phyloP scores from a whole-genome alignment of 2,329 filamentous ascomycete species.

The Periconia macrospinosa region DNA sequence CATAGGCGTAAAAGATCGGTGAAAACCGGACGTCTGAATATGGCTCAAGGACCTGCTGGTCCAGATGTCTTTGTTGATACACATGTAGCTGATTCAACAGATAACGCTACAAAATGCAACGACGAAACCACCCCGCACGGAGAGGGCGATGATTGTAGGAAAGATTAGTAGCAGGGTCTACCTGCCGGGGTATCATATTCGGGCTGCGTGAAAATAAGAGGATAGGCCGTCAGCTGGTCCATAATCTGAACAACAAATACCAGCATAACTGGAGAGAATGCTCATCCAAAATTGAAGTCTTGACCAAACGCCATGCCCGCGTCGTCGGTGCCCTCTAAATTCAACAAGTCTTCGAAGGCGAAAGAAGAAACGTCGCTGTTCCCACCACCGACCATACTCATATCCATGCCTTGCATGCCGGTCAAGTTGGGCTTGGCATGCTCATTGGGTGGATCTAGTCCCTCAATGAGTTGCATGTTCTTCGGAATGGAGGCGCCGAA shows the following conservation, averaged over 20 bases:
- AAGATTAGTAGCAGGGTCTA: neutral
- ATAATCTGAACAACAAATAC: neutral
- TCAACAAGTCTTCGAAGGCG: slow-evolving; percentile 43
- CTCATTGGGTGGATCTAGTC: slow-evolving; percentile 37
- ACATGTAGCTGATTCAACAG: too few species aligned
- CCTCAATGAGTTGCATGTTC: slow-evolving; percentile 42
- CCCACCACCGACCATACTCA: neutral
- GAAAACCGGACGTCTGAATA: too few species aligned
- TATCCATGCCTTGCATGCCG: slow-evolving; percentile 8
- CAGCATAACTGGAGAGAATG: neutral
- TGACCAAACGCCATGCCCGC: slow-evolving; percentile 7
- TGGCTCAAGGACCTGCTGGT: too few species aligned
- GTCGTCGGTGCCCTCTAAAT: slow-evolving; percentile 35
- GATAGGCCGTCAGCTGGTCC: neutral
- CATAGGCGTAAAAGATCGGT: too few species aligned
- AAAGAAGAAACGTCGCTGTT: slow-evolving; percentile 2
- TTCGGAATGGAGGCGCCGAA: slow-evolving; percentile 47
- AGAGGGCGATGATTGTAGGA: neutral
- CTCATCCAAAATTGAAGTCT: slow-evolving; percentile 1
- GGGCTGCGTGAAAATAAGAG: neutral
- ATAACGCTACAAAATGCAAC: neutral
- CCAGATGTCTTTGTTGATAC: too few species aligned
- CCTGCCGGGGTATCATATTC: neutral
- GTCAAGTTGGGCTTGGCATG: slow-evolving; percentile 6
- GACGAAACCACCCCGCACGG: neutral